phyloP scores from a whole-genome alignment of 441 rosid genomes.

The Populus trichocarpa region DNA sequence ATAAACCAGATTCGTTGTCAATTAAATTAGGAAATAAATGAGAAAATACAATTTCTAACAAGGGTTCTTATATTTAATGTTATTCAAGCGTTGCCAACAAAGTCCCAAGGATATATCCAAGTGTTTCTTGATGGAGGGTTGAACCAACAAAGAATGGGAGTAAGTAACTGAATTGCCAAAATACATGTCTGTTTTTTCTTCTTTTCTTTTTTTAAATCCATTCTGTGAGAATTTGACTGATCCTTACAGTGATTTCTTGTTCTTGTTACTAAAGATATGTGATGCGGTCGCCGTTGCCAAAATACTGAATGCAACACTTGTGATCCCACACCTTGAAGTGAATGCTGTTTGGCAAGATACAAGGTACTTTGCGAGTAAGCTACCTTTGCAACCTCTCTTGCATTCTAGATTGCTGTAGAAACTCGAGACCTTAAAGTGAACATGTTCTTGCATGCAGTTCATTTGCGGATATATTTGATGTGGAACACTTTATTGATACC shows the following conservation, averaged over 20 bases:
- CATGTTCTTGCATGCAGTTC: conserved; percentile 51
- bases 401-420: conserved; percentile 16
- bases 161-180: conserved; percentile 28
- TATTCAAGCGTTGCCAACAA: conserved; percentile 59
- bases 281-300: conserved; percentile 96
- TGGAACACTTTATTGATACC: conserved; percentile 70
- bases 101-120: conserved; percentile 65
- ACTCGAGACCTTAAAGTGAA: conserved; percentile 7
- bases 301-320: conserved; percentile 77
- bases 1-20: neutral
- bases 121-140: conserved; percentile 98
- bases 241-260: neutral
- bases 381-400: conserved; percentile 4
- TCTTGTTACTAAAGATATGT: conserved; percentile 49
- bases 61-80: neutral
- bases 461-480: conserved; percentile 83
- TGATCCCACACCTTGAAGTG: conserved; percentile 61
- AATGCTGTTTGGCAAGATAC: conserved; percentile 89
- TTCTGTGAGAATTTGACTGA: neutral
- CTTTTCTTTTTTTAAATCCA: neutral
- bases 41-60: neutral
- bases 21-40: neutral
- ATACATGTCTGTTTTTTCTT: neutral
- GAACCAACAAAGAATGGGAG: conserved; percentile 99
- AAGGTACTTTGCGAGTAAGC: conserved; percentile 38